Conservation (phyloP, 2,329 filamentous ascomycete genomes). For the Trichoderma harzianum region DNA sequence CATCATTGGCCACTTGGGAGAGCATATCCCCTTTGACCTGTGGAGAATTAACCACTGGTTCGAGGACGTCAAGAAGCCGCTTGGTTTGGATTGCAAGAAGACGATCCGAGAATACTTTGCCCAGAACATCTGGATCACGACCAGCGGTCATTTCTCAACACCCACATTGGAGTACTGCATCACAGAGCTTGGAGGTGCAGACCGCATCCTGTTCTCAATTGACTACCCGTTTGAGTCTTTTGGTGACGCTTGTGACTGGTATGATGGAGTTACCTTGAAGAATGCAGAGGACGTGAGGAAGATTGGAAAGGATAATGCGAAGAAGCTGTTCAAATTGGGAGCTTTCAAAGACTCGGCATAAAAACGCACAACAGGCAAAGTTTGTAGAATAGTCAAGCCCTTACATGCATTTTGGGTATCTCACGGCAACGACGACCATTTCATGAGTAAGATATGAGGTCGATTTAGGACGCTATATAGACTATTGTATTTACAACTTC, state of each 20-base stretch:
- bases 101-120: constrained; percentile 52
- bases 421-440: not conserved
- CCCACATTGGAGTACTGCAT: constrained; percentile 49
- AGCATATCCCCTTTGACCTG: constrained; percentile 48
- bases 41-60: constrained; percentile 54
- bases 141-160: constrained; percentile 54
- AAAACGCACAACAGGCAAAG: not conserved
- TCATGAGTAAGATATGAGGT: not conserved
- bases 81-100: constrained; percentile 47
- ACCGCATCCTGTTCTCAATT: constrained; percentile 50
- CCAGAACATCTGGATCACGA: constrained; percentile 56
- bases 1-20: constrained; percentile 47
- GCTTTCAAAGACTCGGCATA: constrained; percentile 32
- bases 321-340: constrained; percentile 39
- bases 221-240: constrained; percentile 53
- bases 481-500: not conserved
- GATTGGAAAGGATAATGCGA: constrained; percentile 43
- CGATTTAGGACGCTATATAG: not conserved
- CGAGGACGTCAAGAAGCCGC: constrained; percentile 52
- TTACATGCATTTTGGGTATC: not conserved
- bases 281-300: constrained; percentile 36
- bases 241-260: constrained; percentile 41
- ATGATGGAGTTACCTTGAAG: constrained; percentile 36
- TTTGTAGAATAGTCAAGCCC: not conserved
- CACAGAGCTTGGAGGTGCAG: constrained; percentile 45